Percentiles rank a stretch among this genome's conserved stretches.
These are phyloP conservation scores for Mycena latifolia DNA, from an alignment of 768 basidiomycete genomes.

Conservation along the genomic window DNA sequence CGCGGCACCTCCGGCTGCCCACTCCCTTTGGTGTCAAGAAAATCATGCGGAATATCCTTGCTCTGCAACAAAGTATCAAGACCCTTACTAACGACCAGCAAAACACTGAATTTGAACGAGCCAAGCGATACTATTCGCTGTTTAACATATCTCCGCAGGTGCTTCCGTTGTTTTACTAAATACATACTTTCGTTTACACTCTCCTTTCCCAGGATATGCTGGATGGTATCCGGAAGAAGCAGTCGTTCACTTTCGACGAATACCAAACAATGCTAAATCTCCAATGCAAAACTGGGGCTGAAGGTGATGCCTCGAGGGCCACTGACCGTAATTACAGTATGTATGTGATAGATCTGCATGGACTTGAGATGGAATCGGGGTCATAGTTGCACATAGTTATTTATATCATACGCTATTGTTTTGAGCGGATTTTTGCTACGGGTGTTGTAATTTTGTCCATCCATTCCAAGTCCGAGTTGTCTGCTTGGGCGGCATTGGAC, in stretches of 20 bases:
- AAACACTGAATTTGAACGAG: slow-evolving; percentile 79
- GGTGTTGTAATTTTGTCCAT: slow-evolving; percentile 1
- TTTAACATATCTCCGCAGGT: slow-evolving; percentile 84
- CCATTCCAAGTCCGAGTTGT: slow-evolving; percentile 22
- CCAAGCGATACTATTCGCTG: slow-evolving; percentile 84
- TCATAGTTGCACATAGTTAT: slow-evolving; percentile 34
- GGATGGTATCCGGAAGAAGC: slow-evolving; percentile 71
- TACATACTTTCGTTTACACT: background rate
- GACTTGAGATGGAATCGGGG: slow-evolving; percentile 69
- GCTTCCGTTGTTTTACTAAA: slow-evolving; percentile 39
- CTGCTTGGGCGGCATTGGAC: slow-evolving; percentile 1
- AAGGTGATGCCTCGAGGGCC: slow-evolving; percentile 63
- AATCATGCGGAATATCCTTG: slow-evolving; percentile 89
- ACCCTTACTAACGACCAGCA: slow-evolving; percentile 72
- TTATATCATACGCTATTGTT: slow-evolving; percentile 15
- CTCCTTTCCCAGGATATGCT: slow-evolving; percentile 74
- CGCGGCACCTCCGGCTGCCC: slow-evolving; percentile 74
- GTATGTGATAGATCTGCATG: slow-evolving; percentile 93
- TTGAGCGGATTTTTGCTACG: background rate
- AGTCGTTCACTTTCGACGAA: slow-evolving; percentile 88
- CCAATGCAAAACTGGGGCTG: slow-evolving; percentile 80
- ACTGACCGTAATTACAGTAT: slow-evolving; percentile 83
- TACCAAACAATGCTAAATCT: slow-evolving; percentile 93
- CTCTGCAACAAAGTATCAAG: slow-evolving; percentile 92
- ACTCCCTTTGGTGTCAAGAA: slow-evolving; percentile 88